phyloP scores from a whole-genome alignment of 176 grass and related monocot species.

The Microstegium vimineum region DNA sequence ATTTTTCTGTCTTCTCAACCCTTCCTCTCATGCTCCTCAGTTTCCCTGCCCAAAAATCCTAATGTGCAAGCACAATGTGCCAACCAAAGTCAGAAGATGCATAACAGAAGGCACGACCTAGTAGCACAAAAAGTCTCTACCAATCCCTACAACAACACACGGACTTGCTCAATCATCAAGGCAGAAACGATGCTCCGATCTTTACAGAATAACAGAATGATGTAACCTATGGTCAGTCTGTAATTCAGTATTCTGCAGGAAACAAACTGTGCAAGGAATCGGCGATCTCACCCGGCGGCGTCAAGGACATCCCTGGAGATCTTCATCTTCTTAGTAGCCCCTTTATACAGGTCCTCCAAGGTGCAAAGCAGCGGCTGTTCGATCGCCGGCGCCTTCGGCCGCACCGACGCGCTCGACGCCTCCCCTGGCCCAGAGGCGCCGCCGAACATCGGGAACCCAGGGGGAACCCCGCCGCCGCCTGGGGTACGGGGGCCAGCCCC shows the following conservation, averaged over 20 bases:
- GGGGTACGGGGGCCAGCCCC: background rate
- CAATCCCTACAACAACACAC: background rate
- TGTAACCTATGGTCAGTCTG: too few species aligned
- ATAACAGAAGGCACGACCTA: background rate
- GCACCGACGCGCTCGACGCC: slow-evolving; percentile 1
- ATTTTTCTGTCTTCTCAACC: background rate
- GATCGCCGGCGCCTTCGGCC: background rate
- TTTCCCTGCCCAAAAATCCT: background rate
- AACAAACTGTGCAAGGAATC: too few species aligned
- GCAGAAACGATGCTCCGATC: background rate
- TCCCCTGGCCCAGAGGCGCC: slow-evolving; percentile 18
- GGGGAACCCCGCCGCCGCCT: too few species aligned
- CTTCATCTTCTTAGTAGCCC: too few species aligned
- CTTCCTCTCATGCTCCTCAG: background rate
- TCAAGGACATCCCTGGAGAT: slow-evolving; percentile 51
- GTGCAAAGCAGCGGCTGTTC: too few species aligned
- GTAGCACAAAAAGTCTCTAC: background rate
- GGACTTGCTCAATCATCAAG: background rate
- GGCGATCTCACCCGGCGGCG: slow-evolving; percentile 36
- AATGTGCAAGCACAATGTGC: background rate
- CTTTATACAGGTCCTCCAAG: too few species aligned
- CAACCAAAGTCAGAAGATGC: background rate
- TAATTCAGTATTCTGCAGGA: background rate
- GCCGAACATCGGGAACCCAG: too few species aligned
- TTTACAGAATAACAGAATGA: background rate